Conservation (phyloP, 2,329 filamentous ascomycete genomes). For the Parastagonospora avenae region DNA sequence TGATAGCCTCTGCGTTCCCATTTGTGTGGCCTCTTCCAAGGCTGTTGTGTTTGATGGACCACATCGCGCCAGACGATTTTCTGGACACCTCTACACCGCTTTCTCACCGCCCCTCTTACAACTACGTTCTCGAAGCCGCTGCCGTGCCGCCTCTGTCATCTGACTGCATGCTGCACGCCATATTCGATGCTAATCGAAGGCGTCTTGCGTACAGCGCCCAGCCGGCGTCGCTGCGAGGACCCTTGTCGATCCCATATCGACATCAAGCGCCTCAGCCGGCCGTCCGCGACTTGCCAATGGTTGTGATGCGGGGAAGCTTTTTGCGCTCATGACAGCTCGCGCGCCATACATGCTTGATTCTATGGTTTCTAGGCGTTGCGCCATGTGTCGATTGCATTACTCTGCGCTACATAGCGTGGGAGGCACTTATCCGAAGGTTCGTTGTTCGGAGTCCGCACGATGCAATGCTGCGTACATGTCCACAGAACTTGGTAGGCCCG, state of each 20-base stretch:
- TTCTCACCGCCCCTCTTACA: conserved; percentile 31
- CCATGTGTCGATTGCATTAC: conserved; percentile 13
- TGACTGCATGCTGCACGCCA: conserved; percentile 28
- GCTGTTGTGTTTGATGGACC: not conserved
- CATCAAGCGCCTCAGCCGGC: conserved; percentile 40
- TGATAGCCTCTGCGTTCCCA: not conserved
- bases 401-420: not conserved
- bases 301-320: conserved; percentile 32
- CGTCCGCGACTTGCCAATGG: conserved; percentile 14
- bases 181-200: conserved; percentile 4
- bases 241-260: conserved; percentile 23
- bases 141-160: conserved; percentile 31
- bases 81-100: conserved; percentile 14
- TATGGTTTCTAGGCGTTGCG: conserved; percentile 9
- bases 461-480: too few relatives aligned
- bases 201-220: conserved; percentile 27
- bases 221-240: conserved; percentile 18
- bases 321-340: conserved; percentile 15
- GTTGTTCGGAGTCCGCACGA: not conserved
- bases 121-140: conserved; percentile 7
- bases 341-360: conserved; percentile 20
- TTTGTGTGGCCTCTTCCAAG: not conserved
- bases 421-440: not conserved
- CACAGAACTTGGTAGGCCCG: too few relatives aligned
- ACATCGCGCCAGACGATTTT: not conserved